Conservation (phyloP, 2,329 filamentous ascomycete species). For the Sporothrix brasiliensis region DNA sequence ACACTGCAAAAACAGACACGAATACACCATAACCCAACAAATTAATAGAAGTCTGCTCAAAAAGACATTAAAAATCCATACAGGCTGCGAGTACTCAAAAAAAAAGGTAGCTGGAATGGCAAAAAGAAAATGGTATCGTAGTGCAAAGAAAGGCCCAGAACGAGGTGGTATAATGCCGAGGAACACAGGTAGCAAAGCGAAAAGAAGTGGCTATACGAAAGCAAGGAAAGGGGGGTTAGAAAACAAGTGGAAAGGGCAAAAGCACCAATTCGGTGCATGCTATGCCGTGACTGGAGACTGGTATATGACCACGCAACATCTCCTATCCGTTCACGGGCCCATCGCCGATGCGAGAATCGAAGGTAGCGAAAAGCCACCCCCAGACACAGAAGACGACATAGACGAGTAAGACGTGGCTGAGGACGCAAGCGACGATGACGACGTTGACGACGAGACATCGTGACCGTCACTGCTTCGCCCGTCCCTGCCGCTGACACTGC, state of each 20-base stretch:
- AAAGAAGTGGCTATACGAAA: background rate
- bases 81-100: background rate
- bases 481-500: constrained; percentile 22
- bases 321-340: background rate
- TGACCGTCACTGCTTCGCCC: constrained; percentile 17
- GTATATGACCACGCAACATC: background rate
- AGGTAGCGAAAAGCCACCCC: constrained; percentile 29
- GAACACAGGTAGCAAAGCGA: constrained; percentile 1
- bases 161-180: constrained; percentile 17
- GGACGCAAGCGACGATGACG: constrained; percentile 22
- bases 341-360: constrained; percentile 29
- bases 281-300: background rate
- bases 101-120: background rate
- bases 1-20: background rate
- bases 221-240: background rate
- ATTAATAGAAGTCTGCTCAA: background rate
- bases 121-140: constrained; percentile 29
- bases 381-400: constrained; percentile 21
- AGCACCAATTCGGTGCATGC: background rate
- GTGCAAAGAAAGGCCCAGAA: constrained; percentile 22
- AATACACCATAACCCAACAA: background rate
- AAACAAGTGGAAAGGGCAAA: background rate
- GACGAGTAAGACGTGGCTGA: constrained; percentile 28
- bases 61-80: background rate
- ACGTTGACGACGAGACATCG: constrained; percentile 26